Percentiles rank a stretch among this genome's conserved stretches.
phyloP scores from a whole-genome alignment of 352 stramenopile genomes.

The Pythium oligandrum region DNA sequence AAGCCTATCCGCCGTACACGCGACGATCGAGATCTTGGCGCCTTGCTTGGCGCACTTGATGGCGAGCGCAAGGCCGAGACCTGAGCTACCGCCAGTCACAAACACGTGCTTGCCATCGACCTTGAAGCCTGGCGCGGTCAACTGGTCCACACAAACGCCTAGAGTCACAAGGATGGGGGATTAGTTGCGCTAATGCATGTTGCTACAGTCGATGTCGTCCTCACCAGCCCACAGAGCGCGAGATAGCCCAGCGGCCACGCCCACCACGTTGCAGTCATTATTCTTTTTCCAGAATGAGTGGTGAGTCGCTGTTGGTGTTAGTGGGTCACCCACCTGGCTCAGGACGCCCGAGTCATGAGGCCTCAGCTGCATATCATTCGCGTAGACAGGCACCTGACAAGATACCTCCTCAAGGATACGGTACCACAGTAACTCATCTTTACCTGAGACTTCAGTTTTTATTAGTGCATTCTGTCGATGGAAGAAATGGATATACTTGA shows the following conservation, averaged over 20 bases:
- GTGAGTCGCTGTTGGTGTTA: no score
- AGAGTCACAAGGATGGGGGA: not conserved
- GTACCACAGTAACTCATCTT: no score
- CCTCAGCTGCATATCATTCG: no score
- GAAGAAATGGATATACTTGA: no score
- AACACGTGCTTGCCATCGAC: conserved; percentile 53
- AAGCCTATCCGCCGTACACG: conserved; percentile 28
- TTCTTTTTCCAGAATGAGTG: no score
- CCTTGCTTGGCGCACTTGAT: conserved; percentile 48
- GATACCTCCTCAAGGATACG: no score
- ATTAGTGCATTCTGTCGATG: no score
- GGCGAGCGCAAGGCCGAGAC: conserved; percentile 51
- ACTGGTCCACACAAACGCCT: conserved; percentile 53
- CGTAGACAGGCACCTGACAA: no score
- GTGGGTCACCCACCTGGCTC: no score
- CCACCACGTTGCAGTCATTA: no score
- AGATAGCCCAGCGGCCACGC: conserved; percentile 6
- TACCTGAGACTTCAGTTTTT: no score
- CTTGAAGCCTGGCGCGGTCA: conserved; percentile 39
- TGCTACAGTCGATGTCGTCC: conserved; percentile 1
- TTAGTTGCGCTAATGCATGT: not conserved
- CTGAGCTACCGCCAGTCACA: conserved; percentile 38
- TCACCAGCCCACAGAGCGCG: conserved; percentile 45
- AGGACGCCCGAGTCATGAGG: no score
- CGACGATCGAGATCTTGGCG: conserved; percentile 51